phyloP scores from a whole-genome alignment of 2,329 filamentous ascomycete genomes.

The Fusarium nisikadoi region DNA sequence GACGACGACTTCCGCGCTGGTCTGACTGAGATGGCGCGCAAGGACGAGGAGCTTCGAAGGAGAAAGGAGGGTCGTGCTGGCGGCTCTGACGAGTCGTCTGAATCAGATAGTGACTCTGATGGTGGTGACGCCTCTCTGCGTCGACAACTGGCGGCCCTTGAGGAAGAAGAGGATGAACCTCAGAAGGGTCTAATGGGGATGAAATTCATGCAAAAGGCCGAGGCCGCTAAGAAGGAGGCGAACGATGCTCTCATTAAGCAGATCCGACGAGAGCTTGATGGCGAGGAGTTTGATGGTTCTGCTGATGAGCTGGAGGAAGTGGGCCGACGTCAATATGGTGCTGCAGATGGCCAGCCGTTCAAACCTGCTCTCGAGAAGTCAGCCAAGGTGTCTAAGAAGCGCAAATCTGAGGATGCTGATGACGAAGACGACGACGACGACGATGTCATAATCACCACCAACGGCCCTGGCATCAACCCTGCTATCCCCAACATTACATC shows the following conservation, averaged over 20 bases:
- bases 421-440: conserved; percentile 44
- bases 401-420: conserved; percentile 33
- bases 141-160: conserved; percentile 57
- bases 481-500: conserved; percentile 35
- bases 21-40: conserved; percentile 81
- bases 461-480: conserved; percentile 23
- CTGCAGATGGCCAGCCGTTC: conserved; percentile 49
- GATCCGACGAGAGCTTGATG: conserved; percentile 78
- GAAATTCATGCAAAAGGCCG: conserved; percentile 94
- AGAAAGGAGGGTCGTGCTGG: conserved; percentile 78
- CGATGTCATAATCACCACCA: conserved; percentile 45
- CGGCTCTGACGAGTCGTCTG: conserved; percentile 62
- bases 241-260: conserved; percentile 81
- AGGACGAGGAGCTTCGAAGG: conserved; percentile 83
- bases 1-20: conserved; percentile 85
- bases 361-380: conserved; percentile 47
- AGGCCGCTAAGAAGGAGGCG: conserved; percentile 78
- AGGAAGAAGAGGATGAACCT: conserved; percentile 61
- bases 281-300: conserved; percentile 61
- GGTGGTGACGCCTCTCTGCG: conserved; percentile 65
- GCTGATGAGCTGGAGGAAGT: conserved; percentile 66
- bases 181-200: conserved; percentile 80
- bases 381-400: conserved; percentile 45
- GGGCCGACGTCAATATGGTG: conserved; percentile 78
- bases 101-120: conserved; percentile 65